These are phyloP conservation scores for Hyphodiscus sp. DNA, from an alignment of 2,329 filamentous ascomycete genomes.

Conservation along the genomic window DNA sequence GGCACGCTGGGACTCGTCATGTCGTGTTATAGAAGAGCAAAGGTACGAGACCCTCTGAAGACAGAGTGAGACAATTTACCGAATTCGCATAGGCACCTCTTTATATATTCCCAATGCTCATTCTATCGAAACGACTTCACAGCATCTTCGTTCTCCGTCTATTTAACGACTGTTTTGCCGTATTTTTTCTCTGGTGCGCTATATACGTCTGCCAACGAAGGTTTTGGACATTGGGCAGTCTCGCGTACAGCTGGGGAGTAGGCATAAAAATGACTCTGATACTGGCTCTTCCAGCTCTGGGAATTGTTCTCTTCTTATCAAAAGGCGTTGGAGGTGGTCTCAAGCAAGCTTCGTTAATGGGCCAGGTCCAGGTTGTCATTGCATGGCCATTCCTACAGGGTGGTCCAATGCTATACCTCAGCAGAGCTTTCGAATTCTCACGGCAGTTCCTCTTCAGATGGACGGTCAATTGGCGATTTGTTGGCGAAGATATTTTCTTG, in stretches of 20 bases:
- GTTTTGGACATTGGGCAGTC: constrained; percentile 64
- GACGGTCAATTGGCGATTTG: constrained; percentile 98
- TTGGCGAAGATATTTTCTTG: constrained; percentile 78
- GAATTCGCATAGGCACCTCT: constrained; percentile 58
- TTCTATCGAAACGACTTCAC: constrained; percentile 86
- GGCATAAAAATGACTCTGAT: constrained; percentile 95
- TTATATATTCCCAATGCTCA: constrained; percentile 78
- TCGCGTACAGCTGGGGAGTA: constrained; percentile 71
- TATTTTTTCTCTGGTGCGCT: constrained; percentile 75
- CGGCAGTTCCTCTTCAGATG: constrained; percentile 92
- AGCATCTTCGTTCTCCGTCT: constrained; percentile 87
- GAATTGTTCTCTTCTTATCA: constrained; percentile 66
- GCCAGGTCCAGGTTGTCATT: constrained; percentile 67
- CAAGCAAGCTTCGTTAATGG: constrained; percentile 63
- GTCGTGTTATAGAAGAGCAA: constrained; percentile 70
- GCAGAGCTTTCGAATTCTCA: constrained; percentile 82
- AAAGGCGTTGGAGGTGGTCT: constrained; percentile 61
- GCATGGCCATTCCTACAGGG: constrained; percentile 61
- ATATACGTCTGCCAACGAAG: constrained; percentile 71
- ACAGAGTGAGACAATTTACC: neutral
- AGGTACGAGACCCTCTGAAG: constrained; percentile 40
- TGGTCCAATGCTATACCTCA: constrained; percentile 66
- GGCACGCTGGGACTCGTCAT: constrained; percentile 69
- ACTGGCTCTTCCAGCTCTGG: constrained; percentile 75
- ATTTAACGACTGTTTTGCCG: constrained; percentile 93